Base-by-base conservation (phyloP, 2,329 filamentous ascomycete genomes). In the Phialemoniopsis sp. region DNA sequence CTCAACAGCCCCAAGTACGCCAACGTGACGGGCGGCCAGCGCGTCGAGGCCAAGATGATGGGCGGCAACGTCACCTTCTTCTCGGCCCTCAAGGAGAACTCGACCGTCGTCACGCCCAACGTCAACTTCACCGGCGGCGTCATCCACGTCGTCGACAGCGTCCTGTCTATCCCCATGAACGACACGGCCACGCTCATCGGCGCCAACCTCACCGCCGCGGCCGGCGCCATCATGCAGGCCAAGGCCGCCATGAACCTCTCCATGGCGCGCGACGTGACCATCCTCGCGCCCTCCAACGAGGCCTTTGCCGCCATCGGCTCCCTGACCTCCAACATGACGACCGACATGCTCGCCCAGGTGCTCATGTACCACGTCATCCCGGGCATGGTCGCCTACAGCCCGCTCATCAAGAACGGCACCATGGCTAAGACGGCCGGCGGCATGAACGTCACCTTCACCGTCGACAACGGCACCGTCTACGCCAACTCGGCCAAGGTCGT, bases 351-450 rank as follows among this genome's bases (percentile, higher is more conserved):
- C 2, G 56, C 66, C 3, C 57, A 56, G 19, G 69, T 86, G 37
- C 66, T 87, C 28, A 60, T 68, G 18, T 87, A 87, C 60, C 83
- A 88, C 55, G 68, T 86, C 37, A 60, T 87, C 33, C 66, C 67
- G 34, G 71, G 70, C 34, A 66, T 66, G 8, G 67, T 81, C 2
- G 63, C 62, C 39, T 85, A 83, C 60, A 73, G 68, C 36, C 45
- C 6, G 46, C 50, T 37, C 5, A 62, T 66, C 3, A 40, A 42
- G 8, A 60, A 63, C 31, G 40, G 46, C 1, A 57, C 50, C 6
- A 31, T 57, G 32, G 36, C 33, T 13, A 26, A 26, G 21, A 64
- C 66, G 4, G 54, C 71, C 5, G 63, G 78, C 45, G 72, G 77
- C 28, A 67, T 68, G 12, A 60, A 63, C 33, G 44, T 78, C 5